Percentiles rank a stretch among this genome's conserved stretches.
Conservation (phyloP, 805 yeast genomes). For the Myxozyma melibiosi region DNA sequence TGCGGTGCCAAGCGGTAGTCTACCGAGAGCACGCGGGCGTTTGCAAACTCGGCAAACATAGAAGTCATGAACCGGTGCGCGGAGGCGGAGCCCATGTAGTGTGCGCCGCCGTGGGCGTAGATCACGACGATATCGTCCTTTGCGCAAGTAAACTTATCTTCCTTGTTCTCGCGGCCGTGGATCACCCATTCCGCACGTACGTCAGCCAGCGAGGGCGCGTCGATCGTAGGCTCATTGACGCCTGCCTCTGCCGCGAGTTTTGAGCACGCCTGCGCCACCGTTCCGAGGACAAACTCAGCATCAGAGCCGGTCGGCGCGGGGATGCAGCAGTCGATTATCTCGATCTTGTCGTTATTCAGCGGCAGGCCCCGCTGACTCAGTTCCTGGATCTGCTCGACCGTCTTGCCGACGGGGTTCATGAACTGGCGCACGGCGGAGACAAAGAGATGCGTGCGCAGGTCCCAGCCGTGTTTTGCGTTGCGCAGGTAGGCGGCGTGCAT, state of each 20-base stretch:
- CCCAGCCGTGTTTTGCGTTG: conserved; percentile 30
- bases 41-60: conserved; percentile 13
- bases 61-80: conserved; percentile 26
- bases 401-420: conserved; percentile 4
- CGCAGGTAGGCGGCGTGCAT: conserved; percentile 27
- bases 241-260: conserved; percentile 18
- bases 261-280: conserved; percentile 11
- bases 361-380: conserved; percentile 4
- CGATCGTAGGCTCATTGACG: conserved; percentile 19
- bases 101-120: conserved; percentile 35
- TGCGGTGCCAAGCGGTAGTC: conserved; percentile 31
- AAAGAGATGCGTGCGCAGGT: conserved; percentile 22
- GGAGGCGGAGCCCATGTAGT: conserved; percentile 29
- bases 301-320: conserved; percentile 16
- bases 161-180: not conserved
- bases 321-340: conserved; percentile 4
- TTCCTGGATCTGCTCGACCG: conserved; percentile 26
- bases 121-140: conserved; percentile 23
- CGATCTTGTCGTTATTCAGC: conserved; percentile 1
- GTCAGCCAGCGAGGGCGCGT: conserved; percentile 15
- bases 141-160: not conserved
- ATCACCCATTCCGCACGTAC: conserved; percentile 29
- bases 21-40: conserved; percentile 21
- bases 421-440: conserved; percentile 23
- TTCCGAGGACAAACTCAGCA: conserved; percentile 6